A percentile compares a stretch with the other conserved stretches of the same genome.
These are phyloP conservation scores for Dactylellina sp. DNA, from an alignment of 2,329 filamentous ascomycete genomes.

Conservation along the genomic window DNA sequence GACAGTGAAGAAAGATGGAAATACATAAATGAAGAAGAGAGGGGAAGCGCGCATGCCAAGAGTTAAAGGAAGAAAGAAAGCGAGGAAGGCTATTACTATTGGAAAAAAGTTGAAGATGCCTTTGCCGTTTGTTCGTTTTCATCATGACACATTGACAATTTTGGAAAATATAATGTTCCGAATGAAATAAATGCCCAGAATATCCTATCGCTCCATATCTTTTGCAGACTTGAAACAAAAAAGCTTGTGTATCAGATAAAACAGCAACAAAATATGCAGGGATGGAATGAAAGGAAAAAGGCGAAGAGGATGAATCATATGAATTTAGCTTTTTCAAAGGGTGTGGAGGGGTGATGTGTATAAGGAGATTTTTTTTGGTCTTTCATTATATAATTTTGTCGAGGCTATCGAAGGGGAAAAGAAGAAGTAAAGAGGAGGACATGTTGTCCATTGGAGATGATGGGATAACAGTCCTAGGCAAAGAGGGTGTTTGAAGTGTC, in stretches of 20 bases:
- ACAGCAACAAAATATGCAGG: constrained; percentile 50
- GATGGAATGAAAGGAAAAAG: not conserved
- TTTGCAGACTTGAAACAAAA: constrained; percentile 53
- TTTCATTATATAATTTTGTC: constrained; percentile 12
- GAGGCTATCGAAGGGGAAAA: constrained; percentile 21
- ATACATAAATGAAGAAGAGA: constrained; percentile 20
- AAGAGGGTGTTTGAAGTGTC: constrained; percentile 6
- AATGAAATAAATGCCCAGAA: constrained; percentile 51
- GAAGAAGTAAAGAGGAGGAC: constrained; percentile 11
- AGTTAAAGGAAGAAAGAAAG: constrained; percentile 6
- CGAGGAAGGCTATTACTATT: constrained; percentile 5
- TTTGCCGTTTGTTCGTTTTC: not conserved
- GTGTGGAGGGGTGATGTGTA: constrained; percentile 1
- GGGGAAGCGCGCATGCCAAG: constrained; percentile 12
- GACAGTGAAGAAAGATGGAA: constrained; percentile 12
- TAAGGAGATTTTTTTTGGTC: constrained; percentile 37
- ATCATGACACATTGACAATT: constrained; percentile 14
- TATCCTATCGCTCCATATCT: constrained; percentile 57
- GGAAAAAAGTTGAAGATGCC: constrained; percentile 16
- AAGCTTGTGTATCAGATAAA: constrained; percentile 54
- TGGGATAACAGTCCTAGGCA: constrained; percentile 31
- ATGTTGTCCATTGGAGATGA: constrained; percentile 41
- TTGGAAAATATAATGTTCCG: constrained; percentile 6
- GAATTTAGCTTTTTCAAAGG: not conserved
- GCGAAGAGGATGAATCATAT: not conserved